Base-by-base conservation (phyloP, 768 basidiomycete genomes). In the Boletus sensibilis region DNA sequence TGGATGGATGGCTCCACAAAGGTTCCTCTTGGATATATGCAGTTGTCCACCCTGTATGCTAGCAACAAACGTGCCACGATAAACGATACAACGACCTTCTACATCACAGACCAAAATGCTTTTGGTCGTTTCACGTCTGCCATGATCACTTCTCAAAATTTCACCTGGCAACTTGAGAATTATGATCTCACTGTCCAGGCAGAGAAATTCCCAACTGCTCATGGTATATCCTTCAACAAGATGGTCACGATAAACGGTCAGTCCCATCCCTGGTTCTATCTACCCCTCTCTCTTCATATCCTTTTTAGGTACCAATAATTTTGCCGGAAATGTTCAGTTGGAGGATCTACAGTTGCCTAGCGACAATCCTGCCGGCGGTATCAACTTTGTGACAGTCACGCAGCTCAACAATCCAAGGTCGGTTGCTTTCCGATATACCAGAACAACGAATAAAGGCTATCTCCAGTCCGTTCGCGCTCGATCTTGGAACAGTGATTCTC, bases 401-500 rank as follows among this genome's bases (percentile, higher is more conserved):
- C 66, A 74, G 40, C 66, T 90, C 47, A 76, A 64, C 34, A 88
- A 88, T 64, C 74, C 79, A 23, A 87, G 86, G 85, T 82, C 53
- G 23, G 49, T 58, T 41, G 47, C 3, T 27, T 34, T 42, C 25
- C 10, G 40, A 21, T 39, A 9, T 23, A 8, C n/a, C 4, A 27
- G 18, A 27, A 52, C 34, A 43, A 41, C 21, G 14, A 23, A 54
- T 62, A 21, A 68, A 45, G 0, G 1, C 1, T 29, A 35, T 40
- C 16, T 25, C 13, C 41, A 87, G 85, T 61, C 86, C 88, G 0
- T 90, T 91, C 67, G 72, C 79, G n/a, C 76, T 91, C 54, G 75
- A 82, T 62, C 77, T 91, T 39, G 88, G 88, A 33, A 86, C 85
- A 1, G 82, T 86, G 7, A 71, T 82, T 4, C 88, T 90, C 63